Conservation (phyloP, 805 yeast species). For the Yamadazyma scolyti region DNA sequence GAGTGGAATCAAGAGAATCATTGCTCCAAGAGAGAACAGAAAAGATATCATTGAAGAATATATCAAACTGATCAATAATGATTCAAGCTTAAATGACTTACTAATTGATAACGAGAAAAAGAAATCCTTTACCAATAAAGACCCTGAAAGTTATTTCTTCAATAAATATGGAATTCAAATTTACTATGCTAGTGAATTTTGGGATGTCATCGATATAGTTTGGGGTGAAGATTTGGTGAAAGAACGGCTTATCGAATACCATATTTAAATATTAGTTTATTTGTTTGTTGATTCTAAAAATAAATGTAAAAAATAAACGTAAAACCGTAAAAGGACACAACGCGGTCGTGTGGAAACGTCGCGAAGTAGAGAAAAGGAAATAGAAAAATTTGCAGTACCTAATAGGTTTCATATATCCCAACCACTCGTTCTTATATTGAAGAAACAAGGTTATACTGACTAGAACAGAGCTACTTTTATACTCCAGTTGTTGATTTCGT, state of each 20-base stretch:
- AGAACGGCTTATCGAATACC: conserved; percentile 29
- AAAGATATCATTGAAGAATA: conserved; percentile 64
- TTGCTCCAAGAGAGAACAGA: conserved; percentile 69
- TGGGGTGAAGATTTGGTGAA: conserved; percentile 53
- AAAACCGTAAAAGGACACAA: no score
- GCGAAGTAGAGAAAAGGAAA: no score
- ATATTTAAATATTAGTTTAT: no score
- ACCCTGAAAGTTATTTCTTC: conserved; percentile 48
- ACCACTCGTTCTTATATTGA: no score
- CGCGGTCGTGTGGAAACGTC: no score
- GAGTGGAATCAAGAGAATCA: conserved; percentile 50
- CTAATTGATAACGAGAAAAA: conserved; percentile 32
- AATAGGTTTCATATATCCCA: no score
- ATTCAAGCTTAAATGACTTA: conserved; percentile 29
- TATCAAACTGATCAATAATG: conserved; percentile 31
- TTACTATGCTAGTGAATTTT: conserved; percentile 67
- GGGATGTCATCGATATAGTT: conserved; percentile 69
- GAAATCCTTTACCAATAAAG: conserved; percentile 20
- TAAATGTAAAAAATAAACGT: no score
- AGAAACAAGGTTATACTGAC: no score
- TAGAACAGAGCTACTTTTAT: no score
- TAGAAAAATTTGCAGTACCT: no score
- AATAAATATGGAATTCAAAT: conserved; percentile 57
- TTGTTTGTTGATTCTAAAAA: no score
- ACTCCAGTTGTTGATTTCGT: no score